Base-by-base conservation (phyloP, 2,329 filamentous ascomycete genomes). In the Blumeria hordei region DNA sequence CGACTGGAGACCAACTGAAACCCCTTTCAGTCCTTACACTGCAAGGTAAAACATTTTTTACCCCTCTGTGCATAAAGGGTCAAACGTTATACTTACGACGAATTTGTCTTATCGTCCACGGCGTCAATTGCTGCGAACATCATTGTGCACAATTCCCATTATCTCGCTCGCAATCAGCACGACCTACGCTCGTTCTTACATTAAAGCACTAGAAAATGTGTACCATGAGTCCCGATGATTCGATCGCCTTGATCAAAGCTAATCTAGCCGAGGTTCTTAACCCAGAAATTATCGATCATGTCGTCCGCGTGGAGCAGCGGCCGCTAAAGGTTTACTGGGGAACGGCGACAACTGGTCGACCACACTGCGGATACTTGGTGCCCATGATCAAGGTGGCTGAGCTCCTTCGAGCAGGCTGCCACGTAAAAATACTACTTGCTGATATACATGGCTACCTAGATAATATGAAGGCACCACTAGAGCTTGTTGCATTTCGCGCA, bases 331-430 rank as follows among this genome's bases (percentile, higher is more conserved):
- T 93, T 67, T 94, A 94, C 78, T 93, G 85, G 86, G 77, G 86
- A 14, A 93, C 87, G 0, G 63, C 62, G 33, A 62, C 63, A 4
- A 64, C 63, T 10, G 87, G 87, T n/a, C 76, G 81, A 57, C 88
- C 88, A 55, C 88, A 95, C 68, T 85, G 80, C 66, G 88, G 86
- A 61, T 94, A 94, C 74, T 85, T 94, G 33, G 63, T 64, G 6
- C 82, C 88, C 6, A 82, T 84, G 62, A 78, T 94, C 65, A 95
- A 95, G 69, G 83, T 95, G 59, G 88, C 87, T 41, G 83, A 95
- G 67, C 80, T 94, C 64, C 78, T 95, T 36, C 76, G 78, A 37
- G 88, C 90, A 34, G 88, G 83, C 39, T 94, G 87, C 70, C 77
- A 88, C 57, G 79, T 93, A 57, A 85, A 78, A 55, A 75, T 93